phyloP scores from a whole-genome alignment of 2,329 filamentous ascomycete genomes.

The Malbranchea zuffiana region DNA sequence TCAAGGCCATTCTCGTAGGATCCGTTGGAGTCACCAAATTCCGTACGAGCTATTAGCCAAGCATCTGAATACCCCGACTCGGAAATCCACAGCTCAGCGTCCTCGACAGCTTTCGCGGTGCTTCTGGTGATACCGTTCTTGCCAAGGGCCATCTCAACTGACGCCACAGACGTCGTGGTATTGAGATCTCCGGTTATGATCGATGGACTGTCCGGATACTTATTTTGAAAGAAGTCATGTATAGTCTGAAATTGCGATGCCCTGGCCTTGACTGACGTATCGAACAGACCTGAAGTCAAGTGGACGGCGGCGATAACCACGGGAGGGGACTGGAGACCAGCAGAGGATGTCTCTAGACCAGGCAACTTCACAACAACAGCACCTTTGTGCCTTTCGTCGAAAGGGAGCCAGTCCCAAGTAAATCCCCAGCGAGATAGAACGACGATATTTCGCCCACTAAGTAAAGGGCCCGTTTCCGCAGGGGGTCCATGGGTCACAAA shows the following conservation, averaged over 20 bases:
- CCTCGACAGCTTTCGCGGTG: slow-evolving; percentile 35
- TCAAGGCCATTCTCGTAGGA: slow-evolving; percentile 16
- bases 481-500: slow-evolving; percentile 51
- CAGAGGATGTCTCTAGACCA: slow-evolving; percentile 25
- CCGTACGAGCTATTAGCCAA: slow-evolving; percentile 40
- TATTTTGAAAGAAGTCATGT: slow-evolving; percentile 35
- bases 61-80: slow-evolving; percentile 42
- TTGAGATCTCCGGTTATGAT: slow-evolving; percentile 57
- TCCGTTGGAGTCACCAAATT: slow-evolving; percentile 32
- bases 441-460: slow-evolving; percentile 51
- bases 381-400: slow-evolving; percentile 48
- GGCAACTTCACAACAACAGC: slow-evolving; percentile 41
- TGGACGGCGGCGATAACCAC: slow-evolving; percentile 49
- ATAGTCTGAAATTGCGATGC: slow-evolving; percentile 46
- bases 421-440: slow-evolving; percentile 49
- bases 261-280: slow-evolving; percentile 48
- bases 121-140: slow-evolving; percentile 44
- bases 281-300: slow-evolving; percentile 50
- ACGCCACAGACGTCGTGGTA: slow-evolving; percentile 47
- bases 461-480: slow-evolving; percentile 43
- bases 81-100: slow-evolving; percentile 39
- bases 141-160: slow-evolving; percentile 44
- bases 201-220: slow-evolving; percentile 40
- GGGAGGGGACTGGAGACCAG: slow-evolving; percentile 19
- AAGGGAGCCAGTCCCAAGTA: slow-evolving; percentile 45